Base-by-base conservation (phyloP, 768 basidiomycete genomes). In the Rhodotorula kratochvilovae region DNA sequence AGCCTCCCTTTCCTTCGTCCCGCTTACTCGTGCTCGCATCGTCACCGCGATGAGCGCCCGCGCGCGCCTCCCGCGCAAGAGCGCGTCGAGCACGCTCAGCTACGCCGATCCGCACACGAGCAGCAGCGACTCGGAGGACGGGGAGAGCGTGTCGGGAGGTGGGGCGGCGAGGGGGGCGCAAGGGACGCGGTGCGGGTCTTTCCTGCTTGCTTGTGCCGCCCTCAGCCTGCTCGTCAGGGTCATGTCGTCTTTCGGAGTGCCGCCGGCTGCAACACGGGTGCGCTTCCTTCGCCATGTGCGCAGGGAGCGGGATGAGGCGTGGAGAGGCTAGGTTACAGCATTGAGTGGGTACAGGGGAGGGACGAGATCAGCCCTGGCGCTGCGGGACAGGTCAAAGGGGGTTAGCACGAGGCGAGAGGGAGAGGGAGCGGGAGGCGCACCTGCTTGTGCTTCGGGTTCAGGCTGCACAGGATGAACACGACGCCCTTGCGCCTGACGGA, bases 391-490 rank as follows among this genome's bases (percentile, higher is more conserved):
- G 19, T n/a, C n/a, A n/a, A n/a, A 5, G 2, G n/a, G 11, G 23
- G 11, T 11, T 2, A 25, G 29, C 3, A 29, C 31, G 31, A 46
- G 31, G 33, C 31, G 19, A 11, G 12, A 17, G 35, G 11, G 27
- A 43, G 19, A 35, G 31, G 23, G 57, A 27, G 36, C 17, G 25
- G 1, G 17, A 55, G 16, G 43, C 85, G 61, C 68, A 91, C 94
- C 88, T 97, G 94, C 81, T 97, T 97, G 80, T 98, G 95, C 80
- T 95, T 97, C 5, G 94, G 91, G 77, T 98, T 92, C 79, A 90
- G 91, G 27, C 87, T 87, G 81, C 95, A 98, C 35, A 96, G 86
- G 55, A 97, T 87, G 81, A 94, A 96, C 46, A 97, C 86, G 77
- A 89, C 87, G 56, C 93, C 93, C 80, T 96, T 92, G 77, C 94